These are phyloP conservation scores for Candida sphagnicola DNA, from an alignment of 805 yeast genomes.

Conservation along the genomic window DNA sequence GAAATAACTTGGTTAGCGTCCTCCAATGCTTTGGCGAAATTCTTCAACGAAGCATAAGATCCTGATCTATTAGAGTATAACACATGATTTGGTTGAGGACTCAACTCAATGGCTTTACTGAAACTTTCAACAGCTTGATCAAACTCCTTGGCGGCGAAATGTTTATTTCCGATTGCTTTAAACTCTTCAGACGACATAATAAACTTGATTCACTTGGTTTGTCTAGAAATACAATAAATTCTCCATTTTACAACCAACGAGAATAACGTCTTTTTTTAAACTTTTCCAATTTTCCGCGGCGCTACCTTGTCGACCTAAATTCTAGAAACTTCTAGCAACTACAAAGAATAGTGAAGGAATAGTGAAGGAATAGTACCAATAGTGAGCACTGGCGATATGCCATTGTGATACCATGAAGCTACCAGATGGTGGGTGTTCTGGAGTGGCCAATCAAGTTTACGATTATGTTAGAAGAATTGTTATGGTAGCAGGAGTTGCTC, in stretches of 20 bases:
- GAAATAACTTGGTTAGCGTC: conserved; percentile 85
- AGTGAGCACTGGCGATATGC: too few species aligned
- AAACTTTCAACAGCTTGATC: conserved; percentile 75
- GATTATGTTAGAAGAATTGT: too few species aligned
- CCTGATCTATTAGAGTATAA: conserved; percentile 94
- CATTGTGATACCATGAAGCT: too few species aligned
- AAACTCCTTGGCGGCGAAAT: conserved; percentile 84
- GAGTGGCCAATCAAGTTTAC: too few species aligned
- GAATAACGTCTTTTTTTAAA: too few species aligned
- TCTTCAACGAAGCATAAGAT: conserved; percentile 72
- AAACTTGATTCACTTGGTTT: neutral
- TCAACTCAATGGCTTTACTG: conserved; percentile 81
- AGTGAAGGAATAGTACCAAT: too few species aligned
- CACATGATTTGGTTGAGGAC: conserved; percentile 84
- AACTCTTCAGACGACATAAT: conserved; percentile 58
- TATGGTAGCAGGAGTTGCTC: too few species aligned
- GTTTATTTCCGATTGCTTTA: conserved; percentile 92
- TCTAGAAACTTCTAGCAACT: neutral
- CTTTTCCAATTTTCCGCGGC: too few species aligned
- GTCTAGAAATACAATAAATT: too few species aligned
- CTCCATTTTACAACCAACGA: too few species aligned
- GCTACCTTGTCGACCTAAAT: neutral
- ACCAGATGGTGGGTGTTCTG: too few species aligned
- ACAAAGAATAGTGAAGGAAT: too few species aligned
- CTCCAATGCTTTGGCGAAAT: conserved; percentile 68